Percentiles rank a stretch among this genome's conserved stretches.
Evolutionary conservation across 148 eudicot genomes (phyloP).

Genomic region (Silene uniflora): DNA sequence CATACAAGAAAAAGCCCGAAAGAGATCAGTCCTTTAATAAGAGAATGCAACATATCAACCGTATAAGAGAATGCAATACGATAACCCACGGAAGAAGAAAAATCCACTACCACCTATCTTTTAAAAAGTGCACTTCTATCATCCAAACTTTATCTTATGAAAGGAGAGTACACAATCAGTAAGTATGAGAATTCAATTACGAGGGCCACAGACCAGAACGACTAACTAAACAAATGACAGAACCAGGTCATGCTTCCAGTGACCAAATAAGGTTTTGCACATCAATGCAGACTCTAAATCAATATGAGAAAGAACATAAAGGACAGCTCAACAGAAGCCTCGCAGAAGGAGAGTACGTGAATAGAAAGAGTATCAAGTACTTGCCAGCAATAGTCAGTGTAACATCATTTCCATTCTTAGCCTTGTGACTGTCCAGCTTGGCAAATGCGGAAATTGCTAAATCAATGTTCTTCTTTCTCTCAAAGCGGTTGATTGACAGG

Average conservation of each 20-base stretch:
- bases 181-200: too few species aligned
- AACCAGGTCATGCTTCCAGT: too few species aligned
- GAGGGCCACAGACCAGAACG: too few species aligned
- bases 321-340: background rate
- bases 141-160: too few species aligned
- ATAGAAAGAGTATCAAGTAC: constrained; percentile 10
- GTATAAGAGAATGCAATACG: too few species aligned
- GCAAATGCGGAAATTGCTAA: constrained; percentile 90
- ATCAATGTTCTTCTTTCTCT: constrained; percentile 86
- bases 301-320: background rate
- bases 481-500: constrained; percentile 90
- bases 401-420: constrained; percentile 25
- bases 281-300: background rate
- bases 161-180: too few species aligned
- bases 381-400: constrained; percentile 79
- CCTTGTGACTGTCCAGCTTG: constrained; percentile 45
- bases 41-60: background rate
- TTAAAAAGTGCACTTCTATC: too few species aligned
- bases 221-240: too few species aligned
- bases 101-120: too few species aligned
- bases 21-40: background rate
- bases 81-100: too few species aligned
- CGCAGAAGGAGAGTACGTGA: background rate
- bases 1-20: background rate
- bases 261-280: too few species aligned